Evolutionary conservation across 176 grass and related monocot genomes (phyloP).

Genomic region (Thalia dealbata): DNA sequence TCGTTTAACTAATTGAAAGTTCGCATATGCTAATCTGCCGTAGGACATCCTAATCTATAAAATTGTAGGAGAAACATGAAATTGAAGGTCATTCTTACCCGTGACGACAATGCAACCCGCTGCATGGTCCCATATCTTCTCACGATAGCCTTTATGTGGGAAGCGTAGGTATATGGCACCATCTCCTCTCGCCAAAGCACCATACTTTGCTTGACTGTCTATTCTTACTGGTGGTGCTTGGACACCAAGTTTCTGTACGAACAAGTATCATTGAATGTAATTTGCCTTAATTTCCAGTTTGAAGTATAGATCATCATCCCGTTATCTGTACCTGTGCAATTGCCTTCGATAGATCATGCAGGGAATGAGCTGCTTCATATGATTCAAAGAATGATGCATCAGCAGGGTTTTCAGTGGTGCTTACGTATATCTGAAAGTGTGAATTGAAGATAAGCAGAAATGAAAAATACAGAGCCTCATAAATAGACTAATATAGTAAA

Average conservation of each 20-base stretch:
- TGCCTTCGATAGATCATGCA: slow-evolving; percentile 69
- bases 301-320: neutral
- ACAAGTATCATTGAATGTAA: slow-evolving; percentile 20
- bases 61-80: neutral
- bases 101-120: slow-evolving; percentile 87
- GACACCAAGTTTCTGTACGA: slow-evolving; percentile 78
- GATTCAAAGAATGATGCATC: slow-evolving; percentile 93
- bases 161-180: slow-evolving; percentile 92
- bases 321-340: slow-evolving; percentile 54
- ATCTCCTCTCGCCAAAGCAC: slow-evolving; percentile 81
- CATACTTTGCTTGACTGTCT: slow-evolving; percentile 96
- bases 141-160: slow-evolving; percentile 80
- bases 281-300: neutral
- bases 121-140: slow-evolving; percentile 99
- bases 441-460: neutral
- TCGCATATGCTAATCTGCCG: neutral
- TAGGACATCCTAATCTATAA: neutral
- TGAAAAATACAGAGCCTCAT: neutral
- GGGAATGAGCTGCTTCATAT: slow-evolving; percentile 78
- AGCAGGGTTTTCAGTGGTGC: slow-evolving; percentile 42
- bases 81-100: slow-evolving; percentile 26
- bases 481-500: neutral
- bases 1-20: neutral
- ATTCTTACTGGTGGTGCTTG: slow-evolving; percentile 87
- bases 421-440: slow-evolving; percentile 62